Base-by-base conservation (phyloP, 164 flowering plant genomes). In the Houttuynia cordata region DNA sequence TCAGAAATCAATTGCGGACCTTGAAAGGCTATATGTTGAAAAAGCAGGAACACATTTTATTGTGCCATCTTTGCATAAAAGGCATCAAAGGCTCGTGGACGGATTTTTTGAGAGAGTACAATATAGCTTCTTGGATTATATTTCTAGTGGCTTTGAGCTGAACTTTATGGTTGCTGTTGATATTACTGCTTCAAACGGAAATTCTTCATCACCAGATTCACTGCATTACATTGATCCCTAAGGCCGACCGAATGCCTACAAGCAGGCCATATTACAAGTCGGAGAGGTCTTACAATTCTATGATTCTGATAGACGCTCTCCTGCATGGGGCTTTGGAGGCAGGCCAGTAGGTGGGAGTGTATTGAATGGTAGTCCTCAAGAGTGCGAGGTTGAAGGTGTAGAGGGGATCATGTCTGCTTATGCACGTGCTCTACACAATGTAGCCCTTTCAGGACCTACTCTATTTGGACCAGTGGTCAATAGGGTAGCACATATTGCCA, bases 271-370 rank as follows among this genome's bases (percentile, higher is more conserved):
- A 65, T 62, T 64, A 58, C 92, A 86, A 58, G 91, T 90, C 67
- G 82, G 87, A 45, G 84, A 77, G 61, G 84, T 82, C 52, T 72
- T 93, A 59, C 96, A 93, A 61, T 88, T 93, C 62, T 93, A 93
- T 66, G 96, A 93, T 77, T 73, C 86, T 58, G 97, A 93, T 49
- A 79, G 67, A 68, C 78, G 66, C 3, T 93, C 85, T 61, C 84
- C 88, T 67, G 87, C 96, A 24, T 93, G 97, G 97, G 99, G 99
- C 50, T 93, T 93, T 73, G 99, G 99, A 22, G 99, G 85, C 71
- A 78, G 76, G 68, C 59, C 70, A 53, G 39, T 18, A 24, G 68
- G 74, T 68, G 85, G 87, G 37, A 58, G 65, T 1, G 70, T 90
- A 19, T 77, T 89, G 80, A 85, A 73, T 71, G 87, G 90, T 63